Evolutionary conservation across 768 basidiomycete species (phyloP).

Genomic region (Asterophora parasitica): DNA sequence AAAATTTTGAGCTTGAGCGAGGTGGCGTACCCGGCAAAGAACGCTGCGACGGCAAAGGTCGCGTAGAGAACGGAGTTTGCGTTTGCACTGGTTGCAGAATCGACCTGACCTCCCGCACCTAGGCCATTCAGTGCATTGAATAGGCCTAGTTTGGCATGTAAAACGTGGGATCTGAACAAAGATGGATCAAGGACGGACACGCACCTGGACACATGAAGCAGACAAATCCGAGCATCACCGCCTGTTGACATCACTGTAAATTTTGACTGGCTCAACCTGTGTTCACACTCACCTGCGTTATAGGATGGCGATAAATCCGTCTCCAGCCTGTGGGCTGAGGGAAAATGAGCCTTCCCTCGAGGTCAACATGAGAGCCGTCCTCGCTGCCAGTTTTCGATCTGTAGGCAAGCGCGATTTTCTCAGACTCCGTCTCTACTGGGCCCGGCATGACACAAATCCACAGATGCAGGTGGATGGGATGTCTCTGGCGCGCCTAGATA

Average conservation of each 20-base stretch:
- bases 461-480: background rate
- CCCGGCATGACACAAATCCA: constrained; percentile 5
- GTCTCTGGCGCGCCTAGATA: background rate
- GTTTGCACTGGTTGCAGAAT: constrained; percentile 49
- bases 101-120: constrained; percentile 57
- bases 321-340: constrained; percentile 35
- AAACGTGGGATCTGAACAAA: background rate
- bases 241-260: constrained; percentile 18
- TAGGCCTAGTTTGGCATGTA: constrained; percentile 36
- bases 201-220: constrained; percentile 44
- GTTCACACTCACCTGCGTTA: constrained; percentile 41
- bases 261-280: background rate
- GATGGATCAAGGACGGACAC: constrained; percentile 17
- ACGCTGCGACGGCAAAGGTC: constrained; percentile 55
- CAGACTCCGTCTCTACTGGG: constrained; percentile 7
- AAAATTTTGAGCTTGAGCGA: background rate
- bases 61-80: constrained; percentile 55
- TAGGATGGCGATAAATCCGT: constrained; percentile 48
- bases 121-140: constrained; percentile 63
- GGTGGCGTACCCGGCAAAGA: constrained; percentile 58
- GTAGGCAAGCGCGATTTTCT: constrained; percentile 12
- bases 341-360: constrained; percentile 14
- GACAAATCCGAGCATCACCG: constrained; percentile 53
- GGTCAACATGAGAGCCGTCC: constrained; percentile 14
- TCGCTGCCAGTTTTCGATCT: constrained; percentile 14